These are phyloP conservation scores for Didymella pomorum DNA, from an alignment of 2,329 filamentous ascomycete genomes.

Conservation along the genomic window DNA sequence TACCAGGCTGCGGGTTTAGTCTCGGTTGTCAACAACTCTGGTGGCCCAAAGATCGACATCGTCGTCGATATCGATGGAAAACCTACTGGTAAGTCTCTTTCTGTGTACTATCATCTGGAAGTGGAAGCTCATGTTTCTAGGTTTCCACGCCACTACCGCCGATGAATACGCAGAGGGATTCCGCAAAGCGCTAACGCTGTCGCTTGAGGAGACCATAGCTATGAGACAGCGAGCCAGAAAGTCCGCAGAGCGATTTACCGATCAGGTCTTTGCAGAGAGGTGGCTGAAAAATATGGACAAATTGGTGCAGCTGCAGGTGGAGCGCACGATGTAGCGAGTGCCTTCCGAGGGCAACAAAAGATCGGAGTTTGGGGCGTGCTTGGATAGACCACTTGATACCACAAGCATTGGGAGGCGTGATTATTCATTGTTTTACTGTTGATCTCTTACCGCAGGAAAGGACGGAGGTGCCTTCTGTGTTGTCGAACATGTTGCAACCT, in stretches of 20 bases:
- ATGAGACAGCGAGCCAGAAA: conserved; percentile 78
- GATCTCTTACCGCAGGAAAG: too few relatives aligned
- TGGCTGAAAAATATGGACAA: conserved; percentile 80
- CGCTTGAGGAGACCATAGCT: conserved; percentile 69
- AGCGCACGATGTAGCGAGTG: conserved; percentile 23
- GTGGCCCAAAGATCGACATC: conserved; percentile 92
- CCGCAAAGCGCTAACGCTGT: conserved; percentile 75
- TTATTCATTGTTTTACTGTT: background rate
- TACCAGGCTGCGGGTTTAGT: conserved; percentile 96
- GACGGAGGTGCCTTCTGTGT: too few relatives aligned
- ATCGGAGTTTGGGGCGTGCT: background rate
- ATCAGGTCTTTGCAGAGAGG: conserved; percentile 80
- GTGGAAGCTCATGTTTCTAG: conserved; percentile 51
- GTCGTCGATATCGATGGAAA: conserved; percentile 80
- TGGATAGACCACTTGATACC: conserved; percentile 21
- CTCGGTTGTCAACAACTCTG: conserved; percentile 90
- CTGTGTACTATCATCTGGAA: background rate
- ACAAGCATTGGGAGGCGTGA: conserved; percentile 19
- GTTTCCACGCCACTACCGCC: conserved; percentile 83
- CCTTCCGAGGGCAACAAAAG: background rate
- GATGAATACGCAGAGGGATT: conserved; percentile 84
- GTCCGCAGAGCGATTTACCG: conserved; percentile 85
- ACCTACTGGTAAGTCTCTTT: conserved; percentile 70
- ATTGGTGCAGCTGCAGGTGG: conserved; percentile 64
- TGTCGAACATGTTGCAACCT: too few relatives aligned